These are phyloP conservation scores for Xylariaceae sp. DNA, from an alignment of 2,329 filamentous ascomycete genomes.

Conservation along the genomic window DNA sequence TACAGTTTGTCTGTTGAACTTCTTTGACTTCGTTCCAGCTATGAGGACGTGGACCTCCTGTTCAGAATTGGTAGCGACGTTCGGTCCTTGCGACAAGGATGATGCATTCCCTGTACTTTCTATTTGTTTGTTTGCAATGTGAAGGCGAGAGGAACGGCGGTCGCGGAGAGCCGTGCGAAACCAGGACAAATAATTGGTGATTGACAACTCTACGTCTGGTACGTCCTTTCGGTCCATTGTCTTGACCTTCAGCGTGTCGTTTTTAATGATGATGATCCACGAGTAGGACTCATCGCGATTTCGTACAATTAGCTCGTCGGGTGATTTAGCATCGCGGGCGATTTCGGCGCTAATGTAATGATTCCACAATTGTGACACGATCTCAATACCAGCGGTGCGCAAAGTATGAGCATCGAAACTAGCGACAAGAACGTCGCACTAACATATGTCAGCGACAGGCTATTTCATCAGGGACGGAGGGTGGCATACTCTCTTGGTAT, in stretches of 20 bases:
- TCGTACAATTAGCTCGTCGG: conserved; percentile 73
- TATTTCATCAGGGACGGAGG: background rate
- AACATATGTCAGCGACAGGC: conserved; percentile 14
- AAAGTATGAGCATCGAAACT: conserved; percentile 78
- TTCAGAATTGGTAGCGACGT: conserved; percentile 39
- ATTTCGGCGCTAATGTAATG: conserved; percentile 86
- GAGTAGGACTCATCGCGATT: conserved; percentile 74
- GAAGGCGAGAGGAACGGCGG: conserved; percentile 50
- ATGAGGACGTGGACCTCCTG: conserved; percentile 83
- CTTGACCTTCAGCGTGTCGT: conserved; percentile 73
- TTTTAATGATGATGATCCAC: conserved; percentile 88
- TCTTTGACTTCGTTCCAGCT: conserved; percentile 80
- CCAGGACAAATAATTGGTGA: conserved; percentile 71
- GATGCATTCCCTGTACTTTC: conserved; percentile 8
- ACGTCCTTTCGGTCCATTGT: conserved; percentile 72
- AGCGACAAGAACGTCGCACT: conserved; percentile 86
- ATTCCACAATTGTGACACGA: conserved; percentile 76
- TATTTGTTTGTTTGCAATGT: conserved; percentile 10
- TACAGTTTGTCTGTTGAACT: conserved; percentile 82
- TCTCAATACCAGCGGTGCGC: conserved; percentile 69
- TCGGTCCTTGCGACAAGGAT: conserved; percentile 15
- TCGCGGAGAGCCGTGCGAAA: conserved; percentile 79
- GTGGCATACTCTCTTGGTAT: conserved; percentile 56
- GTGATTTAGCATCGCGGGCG: conserved; percentile 70
- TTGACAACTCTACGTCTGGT: conserved; percentile 70